Conservation (phyloP, 352 stramenopile genomes). For the Globisporangium spinosum region DNA sequence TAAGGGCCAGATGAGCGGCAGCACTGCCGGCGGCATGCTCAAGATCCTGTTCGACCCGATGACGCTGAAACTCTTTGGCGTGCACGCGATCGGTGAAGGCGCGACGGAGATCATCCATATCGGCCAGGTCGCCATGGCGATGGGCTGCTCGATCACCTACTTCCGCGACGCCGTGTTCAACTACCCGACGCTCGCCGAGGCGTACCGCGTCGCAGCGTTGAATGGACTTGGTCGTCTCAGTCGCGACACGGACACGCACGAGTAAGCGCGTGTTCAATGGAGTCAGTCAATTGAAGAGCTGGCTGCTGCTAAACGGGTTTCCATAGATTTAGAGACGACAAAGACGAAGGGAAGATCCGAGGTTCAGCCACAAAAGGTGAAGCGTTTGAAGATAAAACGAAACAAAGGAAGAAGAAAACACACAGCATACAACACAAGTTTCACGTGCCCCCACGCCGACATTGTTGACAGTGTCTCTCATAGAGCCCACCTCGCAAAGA, state of each 20-base stretch:
- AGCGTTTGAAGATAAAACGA: background rate
- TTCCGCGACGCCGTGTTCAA: slow-evolving; percentile 91
- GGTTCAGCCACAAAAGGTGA: background rate
- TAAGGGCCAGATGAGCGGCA: slow-evolving; percentile 88
- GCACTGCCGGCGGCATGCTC: slow-evolving; percentile 73
- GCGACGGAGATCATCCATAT: slow-evolving; percentile 92
- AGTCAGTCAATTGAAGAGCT: background rate
- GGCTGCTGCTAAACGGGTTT: background rate
- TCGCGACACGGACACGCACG: slow-evolving; percentile 62
- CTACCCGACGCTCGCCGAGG: slow-evolving; percentile 90
- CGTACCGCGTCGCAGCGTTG: slow-evolving; percentile 85
- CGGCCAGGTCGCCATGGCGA: slow-evolving; percentile 86
- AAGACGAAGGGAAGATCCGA: background rate
- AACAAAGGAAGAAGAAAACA: background rate
- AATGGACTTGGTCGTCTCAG: slow-evolving; percentile 86
- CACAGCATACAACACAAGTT: background rate
- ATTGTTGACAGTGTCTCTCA: too few relatives aligned
- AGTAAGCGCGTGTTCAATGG: slow-evolving; percentile 22
- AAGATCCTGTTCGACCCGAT: slow-evolving; percentile 88
- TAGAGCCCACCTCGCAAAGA: too few relatives aligned
- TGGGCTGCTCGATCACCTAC: slow-evolving; percentile 80
- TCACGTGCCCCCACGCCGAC: too few relatives aligned
- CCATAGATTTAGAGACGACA: slow-evolving; percentile 22
- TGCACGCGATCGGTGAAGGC: slow-evolving; percentile 87
- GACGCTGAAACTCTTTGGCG: slow-evolving; percentile 76